phyloP scores from a whole-genome alignment of 345 rosid genomes.

The Moringa oleifera region DNA sequence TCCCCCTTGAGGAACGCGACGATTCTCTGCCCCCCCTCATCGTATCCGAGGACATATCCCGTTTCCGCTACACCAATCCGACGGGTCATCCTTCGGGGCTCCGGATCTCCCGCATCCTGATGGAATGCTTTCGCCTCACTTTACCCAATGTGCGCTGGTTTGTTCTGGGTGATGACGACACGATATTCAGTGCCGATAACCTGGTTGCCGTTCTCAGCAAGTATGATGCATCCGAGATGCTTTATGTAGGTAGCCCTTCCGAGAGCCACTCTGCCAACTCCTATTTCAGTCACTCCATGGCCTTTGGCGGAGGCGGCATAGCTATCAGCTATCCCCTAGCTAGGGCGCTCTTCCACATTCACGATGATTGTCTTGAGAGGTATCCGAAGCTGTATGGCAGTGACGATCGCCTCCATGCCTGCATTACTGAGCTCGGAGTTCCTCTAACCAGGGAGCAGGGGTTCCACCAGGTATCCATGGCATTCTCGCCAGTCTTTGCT shows the following conservation, averaged over 20 bases:
- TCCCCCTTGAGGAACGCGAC: constrained; percentile 35
- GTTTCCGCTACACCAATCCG: constrained; percentile 85
- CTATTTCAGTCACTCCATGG: constrained; percentile 86
- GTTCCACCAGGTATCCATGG: constrained; percentile 69
- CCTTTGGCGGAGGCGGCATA: constrained; percentile 94
- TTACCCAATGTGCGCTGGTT: constrained; percentile 74
- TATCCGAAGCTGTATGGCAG: constrained; percentile 84
- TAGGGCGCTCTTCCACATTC: constrained; percentile 55
- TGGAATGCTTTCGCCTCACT: constrained; percentile 64
- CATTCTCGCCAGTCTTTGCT: background rate
- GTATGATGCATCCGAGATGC: constrained; percentile 73
- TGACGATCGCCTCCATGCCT: constrained; percentile 91
- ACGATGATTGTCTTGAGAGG: constrained; percentile 69
- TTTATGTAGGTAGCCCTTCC: constrained; percentile 71
- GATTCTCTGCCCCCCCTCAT: constrained; percentile 63
- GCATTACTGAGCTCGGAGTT: constrained; percentile 87
- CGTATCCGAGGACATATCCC: constrained; percentile 80
- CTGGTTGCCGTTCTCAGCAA: constrained; percentile 61
- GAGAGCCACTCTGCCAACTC: constrained; percentile 92
- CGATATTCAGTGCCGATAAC: constrained; percentile 70
- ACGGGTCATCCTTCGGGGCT: constrained; percentile 94
- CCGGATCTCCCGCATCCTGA: constrained; percentile 72
- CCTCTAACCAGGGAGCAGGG: constrained; percentile 81
- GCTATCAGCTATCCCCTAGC: constrained; percentile 86
- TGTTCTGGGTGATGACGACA: constrained; percentile 86